These are phyloP conservation scores for Sclerotinia glacialis DNA, from an alignment of 2,329 filamentous ascomycete species.

Conservation along the genomic window DNA sequence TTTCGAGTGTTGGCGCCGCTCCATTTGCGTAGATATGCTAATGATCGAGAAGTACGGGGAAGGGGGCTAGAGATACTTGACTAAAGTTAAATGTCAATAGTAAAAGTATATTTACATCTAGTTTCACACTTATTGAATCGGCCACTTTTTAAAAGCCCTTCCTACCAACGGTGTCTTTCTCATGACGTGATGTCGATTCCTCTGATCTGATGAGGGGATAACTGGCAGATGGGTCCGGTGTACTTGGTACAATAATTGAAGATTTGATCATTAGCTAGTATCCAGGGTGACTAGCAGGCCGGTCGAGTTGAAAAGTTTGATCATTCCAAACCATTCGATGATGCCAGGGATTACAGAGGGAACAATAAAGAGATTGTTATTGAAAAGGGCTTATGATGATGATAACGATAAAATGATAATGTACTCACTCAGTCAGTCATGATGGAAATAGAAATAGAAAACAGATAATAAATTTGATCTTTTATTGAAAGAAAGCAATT, in stretches of 20 bases:
- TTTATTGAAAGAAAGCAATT: background rate
- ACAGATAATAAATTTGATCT: background rate
- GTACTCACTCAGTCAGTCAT: background rate
- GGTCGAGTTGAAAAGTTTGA: background rate
- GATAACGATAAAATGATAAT: background rate
- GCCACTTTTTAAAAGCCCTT: no score
- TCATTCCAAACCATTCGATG: background rate
- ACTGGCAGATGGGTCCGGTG: background rate
- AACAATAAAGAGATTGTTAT: background rate
- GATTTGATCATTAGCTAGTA: no score
- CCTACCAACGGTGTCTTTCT: background rate
- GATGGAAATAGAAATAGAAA: background rate
- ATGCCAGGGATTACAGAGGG: constrained; percentile 8
- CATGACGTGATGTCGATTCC: background rate
- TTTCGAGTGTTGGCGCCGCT: background rate
- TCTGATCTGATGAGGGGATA: background rate
- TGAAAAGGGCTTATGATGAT: background rate
- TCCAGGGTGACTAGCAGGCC: no score
- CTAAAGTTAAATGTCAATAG: background rate
- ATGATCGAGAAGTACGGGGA: background rate
- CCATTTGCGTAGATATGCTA: background rate
- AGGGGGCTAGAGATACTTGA: background rate
- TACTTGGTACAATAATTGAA: background rate
- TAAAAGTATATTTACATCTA: background rate
- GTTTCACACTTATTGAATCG: background rate